phyloP scores from a whole-genome alignment of 306 rosid species.

The Albizia julibrissin region DNA sequence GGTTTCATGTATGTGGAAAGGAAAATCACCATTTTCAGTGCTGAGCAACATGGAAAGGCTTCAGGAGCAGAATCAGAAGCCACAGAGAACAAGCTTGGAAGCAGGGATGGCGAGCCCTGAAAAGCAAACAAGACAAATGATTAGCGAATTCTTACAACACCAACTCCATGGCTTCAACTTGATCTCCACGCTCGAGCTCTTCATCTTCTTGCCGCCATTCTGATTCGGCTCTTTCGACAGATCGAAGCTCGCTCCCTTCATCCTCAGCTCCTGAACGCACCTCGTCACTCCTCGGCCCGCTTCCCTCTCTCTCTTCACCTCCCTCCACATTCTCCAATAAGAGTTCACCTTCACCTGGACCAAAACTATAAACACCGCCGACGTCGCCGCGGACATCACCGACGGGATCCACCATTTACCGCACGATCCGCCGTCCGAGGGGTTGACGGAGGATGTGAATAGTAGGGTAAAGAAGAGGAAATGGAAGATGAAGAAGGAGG shows the following conservation, averaged over 20 bases:
- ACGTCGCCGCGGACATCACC: constrained; percentile 51
- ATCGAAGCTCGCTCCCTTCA: constrained; percentile 91
- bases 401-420: constrained; percentile 84
- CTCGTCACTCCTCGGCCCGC: constrained; percentile 56
- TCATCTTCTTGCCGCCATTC: constrained; percentile 71
- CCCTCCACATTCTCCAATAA: constrained; percentile 73
- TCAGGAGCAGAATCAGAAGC: constrained; percentile 36
- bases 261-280: constrained; percentile 81
- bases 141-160: constrained; percentile 47
- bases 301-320: constrained; percentile 57
- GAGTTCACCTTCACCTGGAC: constrained; percentile 58
- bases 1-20: too few species aligned
- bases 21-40: background rate
- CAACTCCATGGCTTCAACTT: constrained; percentile 72
- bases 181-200: constrained; percentile 91
- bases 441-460: constrained; percentile 57
- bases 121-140: constrained; percentile 63
- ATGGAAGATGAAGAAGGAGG: constrained; percentile 74
- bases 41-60: background rate
- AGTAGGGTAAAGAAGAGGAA: constrained; percentile 62
- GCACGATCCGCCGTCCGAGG: constrained; percentile 31
- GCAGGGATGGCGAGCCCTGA: constrained; percentile 64
- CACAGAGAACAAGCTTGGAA: constrained; percentile 72
- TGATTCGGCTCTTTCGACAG: constrained; percentile 62
- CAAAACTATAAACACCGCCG: constrained; percentile 53